Percentiles rank a stretch among this genome's conserved stretches.
phyloP scores from a whole-genome alignment of 371 early-diverging fungal species.

The Dinochytrium kinnereticum region DNA sequence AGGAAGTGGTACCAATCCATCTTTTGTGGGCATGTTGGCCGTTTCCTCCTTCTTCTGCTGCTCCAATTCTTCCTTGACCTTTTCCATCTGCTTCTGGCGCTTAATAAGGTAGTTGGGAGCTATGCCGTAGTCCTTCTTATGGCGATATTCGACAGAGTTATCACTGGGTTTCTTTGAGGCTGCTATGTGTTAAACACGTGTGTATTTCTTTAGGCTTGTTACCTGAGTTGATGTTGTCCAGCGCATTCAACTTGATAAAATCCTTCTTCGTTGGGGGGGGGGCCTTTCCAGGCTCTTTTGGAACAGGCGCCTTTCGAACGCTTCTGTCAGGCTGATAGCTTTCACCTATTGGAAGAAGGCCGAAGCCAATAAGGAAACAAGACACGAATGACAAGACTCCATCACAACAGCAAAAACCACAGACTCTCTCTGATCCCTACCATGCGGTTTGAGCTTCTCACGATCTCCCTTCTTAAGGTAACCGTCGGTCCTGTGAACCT shows the following conservation, averaged over 20 bases:
- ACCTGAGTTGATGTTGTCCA: slow-evolving; percentile 59
- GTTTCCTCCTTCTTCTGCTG: slow-evolving; percentile 19
- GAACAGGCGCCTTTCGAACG: slow-evolving; percentile 55
- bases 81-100: slow-evolving; percentile 29
- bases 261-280: slow-evolving; percentile 45
- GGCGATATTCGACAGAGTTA: slow-evolving; percentile 35
- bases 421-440: slow-evolving; percentile 27
- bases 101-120: slow-evolving; percentile 48
- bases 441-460: slow-evolving; percentile 18
- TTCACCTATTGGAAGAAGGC: slow-evolving; percentile 16
- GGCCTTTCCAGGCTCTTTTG: slow-evolving; percentile 36
- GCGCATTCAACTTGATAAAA: slow-evolving; percentile 54
- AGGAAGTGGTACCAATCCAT: slow-evolving; percentile 49
- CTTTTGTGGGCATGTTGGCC: slow-evolving; percentile 26
- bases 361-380: background rate
- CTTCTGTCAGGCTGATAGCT: slow-evolving; percentile 42
- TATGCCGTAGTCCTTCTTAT: slow-evolving; percentile 54
- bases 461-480: slow-evolving; percentile 55
- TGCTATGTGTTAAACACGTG: too few species aligned
- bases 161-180: slow-evolving; percentile 41
- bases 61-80: slow-evolving; percentile 17
- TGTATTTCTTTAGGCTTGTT: background rate
- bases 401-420: too few species aligned
- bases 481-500: slow-evolving; percentile 36
- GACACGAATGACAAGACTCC: background rate